These are phyloP conservation scores for Candida pseudoviswanathii DNA, from an alignment of 1,139 yeast species.

Conservation along the genomic window DNA sequence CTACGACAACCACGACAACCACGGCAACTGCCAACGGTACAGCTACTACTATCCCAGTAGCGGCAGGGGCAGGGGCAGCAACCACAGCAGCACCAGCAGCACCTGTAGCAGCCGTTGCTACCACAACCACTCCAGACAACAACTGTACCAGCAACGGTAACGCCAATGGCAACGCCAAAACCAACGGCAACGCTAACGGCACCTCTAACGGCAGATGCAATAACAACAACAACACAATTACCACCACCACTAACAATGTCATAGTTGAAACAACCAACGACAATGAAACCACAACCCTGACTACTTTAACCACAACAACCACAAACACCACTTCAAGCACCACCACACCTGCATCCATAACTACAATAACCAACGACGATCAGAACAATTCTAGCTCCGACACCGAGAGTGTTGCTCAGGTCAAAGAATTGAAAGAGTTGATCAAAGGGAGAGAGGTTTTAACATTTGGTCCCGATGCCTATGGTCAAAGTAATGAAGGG, in stretches of 20 bases:
- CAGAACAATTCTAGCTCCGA: constrained; percentile 12
- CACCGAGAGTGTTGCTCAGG: constrained; percentile 19
- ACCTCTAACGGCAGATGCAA: too few relatives aligned
- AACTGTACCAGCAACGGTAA: not conserved
- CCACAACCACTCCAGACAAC: too few relatives aligned
- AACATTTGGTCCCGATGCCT: constrained; percentile 23
- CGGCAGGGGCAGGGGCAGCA: too few relatives aligned
- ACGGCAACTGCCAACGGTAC: not conserved
- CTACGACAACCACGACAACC: not conserved
- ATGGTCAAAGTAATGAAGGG: constrained; percentile 2
- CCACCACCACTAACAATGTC: not conserved
- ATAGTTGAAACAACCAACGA: not conserved
- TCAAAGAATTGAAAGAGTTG: constrained; percentile 20
- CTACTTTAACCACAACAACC: not conserved
- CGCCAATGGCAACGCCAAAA: not conserved
- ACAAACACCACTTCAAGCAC: not conserved
- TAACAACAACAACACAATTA: too few relatives aligned
- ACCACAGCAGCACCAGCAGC: too few relatives aligned
- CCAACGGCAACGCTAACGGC: not conserved
- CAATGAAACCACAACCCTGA: not conserved
- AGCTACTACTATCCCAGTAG: not conserved
- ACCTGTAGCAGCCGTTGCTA: too few relatives aligned
- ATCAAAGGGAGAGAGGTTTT: constrained; percentile 24
- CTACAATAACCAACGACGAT: constrained; percentile 3
- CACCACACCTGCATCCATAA: not conserved